These are phyloP conservation scores for sunflower (Helianthus annuus) DNA, from an alignment of 129 eudicot species.

Conservation along the genomic window HanXRQr2.0-SUNRISE NC_035448.2:188580421-188580920, in stretches of 20 bases:
- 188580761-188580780: conserved; percentile 75
- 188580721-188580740: conserved; percentile 66
- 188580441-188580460: conserved; percentile 64
- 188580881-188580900: conserved; percentile 34
- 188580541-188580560: too few species aligned
- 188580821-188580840: conserved; percentile 53
- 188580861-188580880: conserved; percentile 11
- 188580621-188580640: conserved; percentile 58
- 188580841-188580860: conserved; percentile 43
- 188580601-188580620: conserved; percentile 76
- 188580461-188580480: conserved; percentile 55
- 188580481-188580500: conserved; percentile 68
- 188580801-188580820: conserved; percentile 50
- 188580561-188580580: too few species aligned
- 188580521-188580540: neutral
- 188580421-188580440: conserved; percentile 59
- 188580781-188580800: conserved; percentile 52
- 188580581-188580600: neutral
- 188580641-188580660: conserved; percentile 47
- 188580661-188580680: conserved; percentile 38
- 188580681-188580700: conserved; percentile 53
- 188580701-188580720: conserved; percentile 53
- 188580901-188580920: conserved; percentile 79
- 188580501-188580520: neutral
- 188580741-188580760: conserved; percentile 71